Evolutionary conservation across 176 grass and related monocot species (phyloP).

Genomic region (Eragrostis curvula): DNA sequence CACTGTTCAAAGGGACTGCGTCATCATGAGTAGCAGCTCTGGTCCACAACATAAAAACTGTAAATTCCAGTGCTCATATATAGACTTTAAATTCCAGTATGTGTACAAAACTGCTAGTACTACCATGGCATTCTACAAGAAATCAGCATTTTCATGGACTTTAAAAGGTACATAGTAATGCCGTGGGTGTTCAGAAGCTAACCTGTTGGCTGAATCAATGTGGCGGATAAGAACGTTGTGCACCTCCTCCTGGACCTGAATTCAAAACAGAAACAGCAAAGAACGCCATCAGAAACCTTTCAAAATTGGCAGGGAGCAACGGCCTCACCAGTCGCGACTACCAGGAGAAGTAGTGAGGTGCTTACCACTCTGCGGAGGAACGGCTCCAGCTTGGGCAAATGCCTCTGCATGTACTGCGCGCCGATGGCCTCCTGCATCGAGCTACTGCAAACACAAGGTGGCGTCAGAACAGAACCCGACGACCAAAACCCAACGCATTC

Average conservation of each 20-base stretch:
- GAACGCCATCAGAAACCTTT: constrained; percentile 28
- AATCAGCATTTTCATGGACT: neutral
- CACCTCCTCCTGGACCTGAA: constrained; percentile 93
- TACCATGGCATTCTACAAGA: neutral
- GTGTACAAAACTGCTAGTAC: too few species aligned
- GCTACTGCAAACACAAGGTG: constrained; percentile 30
- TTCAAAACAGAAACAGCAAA: neutral
- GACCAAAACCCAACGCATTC: neutral
- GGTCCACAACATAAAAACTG: neutral
- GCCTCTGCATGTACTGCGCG: constrained; percentile 77
- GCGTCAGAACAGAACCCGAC: constrained; percentile 8
- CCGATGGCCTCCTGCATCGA: constrained; percentile 80
- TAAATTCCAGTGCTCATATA: constrained; percentile 13
- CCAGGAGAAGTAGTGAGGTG: constrained; percentile 1
- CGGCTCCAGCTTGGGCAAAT: constrained; percentile 83
- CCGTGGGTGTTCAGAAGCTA: constrained; percentile 15
- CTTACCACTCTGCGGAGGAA: constrained; percentile 84
- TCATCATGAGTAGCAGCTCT: neutral
- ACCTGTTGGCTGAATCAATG: constrained; percentile 59
- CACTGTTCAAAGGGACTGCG: constrained; percentile 4
- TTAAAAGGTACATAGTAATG: constrained; percentile 19
- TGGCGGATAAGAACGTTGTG: constrained; percentile 75
- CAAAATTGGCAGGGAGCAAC: neutral
- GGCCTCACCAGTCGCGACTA: neutral
- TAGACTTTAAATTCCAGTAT: too few species aligned